phyloP scores from a whole-genome alignment of 2,329 filamentous ascomycete species.

The Alternaria sp. region DNA sequence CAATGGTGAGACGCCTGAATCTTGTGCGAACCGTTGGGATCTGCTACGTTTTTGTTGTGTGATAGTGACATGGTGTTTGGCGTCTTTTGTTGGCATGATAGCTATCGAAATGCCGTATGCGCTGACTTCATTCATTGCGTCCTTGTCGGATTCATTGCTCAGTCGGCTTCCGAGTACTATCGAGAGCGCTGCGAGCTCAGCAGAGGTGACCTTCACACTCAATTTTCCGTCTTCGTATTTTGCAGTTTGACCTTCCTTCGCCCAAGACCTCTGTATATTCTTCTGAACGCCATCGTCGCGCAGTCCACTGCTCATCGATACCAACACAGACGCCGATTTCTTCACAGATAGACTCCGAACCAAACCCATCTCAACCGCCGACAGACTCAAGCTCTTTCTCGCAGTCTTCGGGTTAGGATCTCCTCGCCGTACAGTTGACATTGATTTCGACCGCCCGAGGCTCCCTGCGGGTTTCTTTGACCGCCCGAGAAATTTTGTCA shows the following conservation, averaged over 20 bases:
- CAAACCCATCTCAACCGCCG: slow-evolving; percentile 26
- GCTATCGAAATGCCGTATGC: slow-evolving; percentile 42
- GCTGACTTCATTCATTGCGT: slow-evolving; percentile 23
- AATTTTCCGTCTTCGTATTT: slow-evolving; percentile 26
- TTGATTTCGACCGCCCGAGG: slow-evolving; percentile 30
- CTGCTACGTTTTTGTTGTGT: slow-evolving; percentile 35
- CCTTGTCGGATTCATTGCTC: slow-evolving; percentile 9
- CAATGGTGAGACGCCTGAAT: slow-evolving; percentile 41
- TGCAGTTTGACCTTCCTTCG: slow-evolving; percentile 36
- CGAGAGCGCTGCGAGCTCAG: slow-evolving; percentile 42
- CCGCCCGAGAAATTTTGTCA: slow-evolving; percentile 36
- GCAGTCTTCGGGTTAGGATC: slow-evolving; percentile 21
- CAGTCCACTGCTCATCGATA: slow-evolving; percentile 26
- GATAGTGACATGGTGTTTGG: slow-evolving; percentile 35
- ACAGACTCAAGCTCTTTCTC: slow-evolving; percentile 33
- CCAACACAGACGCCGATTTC: slow-evolving; percentile 21
- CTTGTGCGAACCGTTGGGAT: slow-evolving; percentile 33
- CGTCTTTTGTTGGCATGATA: slow-evolving; percentile 17
- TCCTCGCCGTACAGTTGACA: slow-evolving; percentile 24
- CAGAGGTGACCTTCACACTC: slow-evolving; percentile 29
- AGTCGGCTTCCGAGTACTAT: slow-evolving; percentile 40
- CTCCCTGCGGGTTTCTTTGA: slow-evolving; percentile 22
- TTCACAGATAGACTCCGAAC: slow-evolving; percentile 31
- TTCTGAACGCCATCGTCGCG: slow-evolving; percentile 13
- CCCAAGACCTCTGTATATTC: slow-evolving; percentile 31